These are phyloP conservation scores for Penicillium psychrofluorescens DNA, from an alignment of 495 filamentous ascomycete species.

Conservation along the genomic window DNA sequence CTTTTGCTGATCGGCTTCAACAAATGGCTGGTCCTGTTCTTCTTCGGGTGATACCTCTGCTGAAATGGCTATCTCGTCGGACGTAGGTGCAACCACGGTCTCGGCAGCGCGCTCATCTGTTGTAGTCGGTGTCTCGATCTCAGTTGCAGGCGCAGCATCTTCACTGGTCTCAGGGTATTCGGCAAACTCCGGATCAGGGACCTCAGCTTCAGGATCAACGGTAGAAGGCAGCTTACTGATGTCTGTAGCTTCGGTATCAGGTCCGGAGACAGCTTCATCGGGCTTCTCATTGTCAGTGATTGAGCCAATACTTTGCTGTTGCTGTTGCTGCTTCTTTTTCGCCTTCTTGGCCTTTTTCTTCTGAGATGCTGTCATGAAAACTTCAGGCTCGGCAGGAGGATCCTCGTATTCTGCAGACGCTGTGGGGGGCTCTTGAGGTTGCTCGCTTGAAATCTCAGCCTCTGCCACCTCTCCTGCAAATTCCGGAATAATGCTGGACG, in stretches of 20 bases:
- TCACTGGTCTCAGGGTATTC: not conserved
- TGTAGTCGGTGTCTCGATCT: not conserved
- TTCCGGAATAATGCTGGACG: not conserved
- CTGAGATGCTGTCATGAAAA: slow-evolving; percentile 13
- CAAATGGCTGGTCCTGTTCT: not conserved
- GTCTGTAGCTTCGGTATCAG: not conserved
- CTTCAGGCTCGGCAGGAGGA: slow-evolving; percentile 15
- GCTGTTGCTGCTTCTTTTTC: slow-evolving; percentile 23
- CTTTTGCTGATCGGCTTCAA: slow-evolving; percentile 8
- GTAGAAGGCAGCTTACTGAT: not conserved
- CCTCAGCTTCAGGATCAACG: not conserved
- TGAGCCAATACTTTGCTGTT: not conserved
- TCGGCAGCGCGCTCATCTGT: not conserved
- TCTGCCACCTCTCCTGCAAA: not conserved
- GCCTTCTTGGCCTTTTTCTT: slow-evolving; percentile 37
- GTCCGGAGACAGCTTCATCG: not conserved
- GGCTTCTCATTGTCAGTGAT: slow-evolving; percentile 5
- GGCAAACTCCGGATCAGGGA: not conserved
- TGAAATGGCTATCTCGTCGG: not conserved
- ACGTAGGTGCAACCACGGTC: not conserved
- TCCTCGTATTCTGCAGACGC: slow-evolving; percentile 4
- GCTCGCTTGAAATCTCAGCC: not conserved
- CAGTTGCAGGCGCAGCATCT: not conserved
- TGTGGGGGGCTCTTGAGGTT: slow-evolving; percentile 4
- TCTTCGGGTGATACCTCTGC: slow-evolving; percentile 1